Percentiles rank a stretch among this genome's conserved stretches.
phyloP scores from a whole-genome alignment of 2,329 filamentous ascomycete genomes.

The Trichophaea hybrida region DNA sequence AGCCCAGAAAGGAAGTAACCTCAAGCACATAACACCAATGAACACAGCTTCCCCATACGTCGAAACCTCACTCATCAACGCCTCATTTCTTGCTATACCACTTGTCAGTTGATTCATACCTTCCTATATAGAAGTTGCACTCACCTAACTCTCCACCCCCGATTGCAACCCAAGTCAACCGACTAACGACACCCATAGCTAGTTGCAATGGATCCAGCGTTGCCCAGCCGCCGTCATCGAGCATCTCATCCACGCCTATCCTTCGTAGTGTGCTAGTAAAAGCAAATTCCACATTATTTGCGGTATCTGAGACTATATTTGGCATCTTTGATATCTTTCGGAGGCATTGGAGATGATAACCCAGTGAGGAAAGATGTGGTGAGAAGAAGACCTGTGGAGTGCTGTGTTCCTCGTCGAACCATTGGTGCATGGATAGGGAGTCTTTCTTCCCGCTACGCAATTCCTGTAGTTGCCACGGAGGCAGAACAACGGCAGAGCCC shows the following conservation, averaged over 20 bases:
- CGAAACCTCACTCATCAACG: neutral
- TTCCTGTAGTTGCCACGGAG: neutral
- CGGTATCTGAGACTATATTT: neutral
- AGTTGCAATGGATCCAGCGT: neutral
- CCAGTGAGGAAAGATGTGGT: neutral
- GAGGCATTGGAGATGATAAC: neutral
- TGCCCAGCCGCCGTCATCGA: neutral
- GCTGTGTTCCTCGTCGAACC: neutral
- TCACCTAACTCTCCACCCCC: neutral
- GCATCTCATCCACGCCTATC: neutral
- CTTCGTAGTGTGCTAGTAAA: neutral
- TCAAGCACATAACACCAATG: neutral
- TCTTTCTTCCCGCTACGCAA: neutral
- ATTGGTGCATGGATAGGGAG: neutral
- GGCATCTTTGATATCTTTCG: neutral
- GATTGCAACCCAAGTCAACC: neutral
- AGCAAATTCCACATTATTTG: neutral
- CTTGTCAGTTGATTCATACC: neutral
- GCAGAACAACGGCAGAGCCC: neutral
- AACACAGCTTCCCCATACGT: neutral
- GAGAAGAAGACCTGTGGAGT: neutral
- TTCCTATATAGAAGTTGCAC: neutral
- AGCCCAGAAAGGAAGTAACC: neutral
- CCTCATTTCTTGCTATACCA: neutral
- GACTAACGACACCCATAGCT: neutral